Percentiles rank a stretch among this genome's conserved stretches.
phyloP scores from a whole-genome alignment of 495 filamentous ascomycete genomes.

The Viridothelium virens region DNA sequence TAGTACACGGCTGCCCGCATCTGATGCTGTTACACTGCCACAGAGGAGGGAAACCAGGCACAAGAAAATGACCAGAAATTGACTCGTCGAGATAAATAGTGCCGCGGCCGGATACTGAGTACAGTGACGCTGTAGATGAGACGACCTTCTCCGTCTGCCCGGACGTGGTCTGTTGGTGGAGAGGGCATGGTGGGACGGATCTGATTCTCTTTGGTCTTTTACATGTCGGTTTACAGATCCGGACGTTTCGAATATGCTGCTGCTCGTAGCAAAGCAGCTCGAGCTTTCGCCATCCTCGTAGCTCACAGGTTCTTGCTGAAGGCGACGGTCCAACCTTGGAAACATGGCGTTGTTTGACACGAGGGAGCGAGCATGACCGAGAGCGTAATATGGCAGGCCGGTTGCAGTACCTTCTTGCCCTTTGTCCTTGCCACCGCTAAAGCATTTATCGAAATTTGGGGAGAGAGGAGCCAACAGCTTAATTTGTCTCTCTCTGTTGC shows the following conservation, averaged over 20 bases:
- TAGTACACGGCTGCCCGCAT: background rate
- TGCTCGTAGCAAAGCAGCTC: background rate
- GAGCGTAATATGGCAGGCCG: constrained; percentile 9
- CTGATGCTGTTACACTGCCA: background rate
- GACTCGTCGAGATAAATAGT: background rate
- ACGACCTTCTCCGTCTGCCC: background rate
- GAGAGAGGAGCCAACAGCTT: background rate
- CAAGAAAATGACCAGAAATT: background rate
- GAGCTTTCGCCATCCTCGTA: background rate
- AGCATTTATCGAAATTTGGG: constrained; percentile 7
- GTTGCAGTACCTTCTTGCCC: background rate
- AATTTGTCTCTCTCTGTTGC: constrained; percentile 1
- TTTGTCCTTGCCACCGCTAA: background rate
- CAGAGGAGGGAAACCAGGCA: background rate
- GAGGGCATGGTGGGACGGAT: background rate
- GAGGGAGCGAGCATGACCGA: constrained; percentile 9
- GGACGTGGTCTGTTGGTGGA: background rate
- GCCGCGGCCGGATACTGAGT: background rate
- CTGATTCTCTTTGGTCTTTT: background rate
- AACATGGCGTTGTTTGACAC: background rate
- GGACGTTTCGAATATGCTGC: constrained; percentile 7
- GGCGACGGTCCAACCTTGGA: background rate
- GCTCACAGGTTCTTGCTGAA: constrained; percentile 6
- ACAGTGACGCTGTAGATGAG: background rate
- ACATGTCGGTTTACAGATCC: background rate